These are phyloP conservation scores for Trematosphaeria pertusa DNA, from an alignment of 2,329 filamentous ascomycete species.

Conservation along the genomic window DNA sequence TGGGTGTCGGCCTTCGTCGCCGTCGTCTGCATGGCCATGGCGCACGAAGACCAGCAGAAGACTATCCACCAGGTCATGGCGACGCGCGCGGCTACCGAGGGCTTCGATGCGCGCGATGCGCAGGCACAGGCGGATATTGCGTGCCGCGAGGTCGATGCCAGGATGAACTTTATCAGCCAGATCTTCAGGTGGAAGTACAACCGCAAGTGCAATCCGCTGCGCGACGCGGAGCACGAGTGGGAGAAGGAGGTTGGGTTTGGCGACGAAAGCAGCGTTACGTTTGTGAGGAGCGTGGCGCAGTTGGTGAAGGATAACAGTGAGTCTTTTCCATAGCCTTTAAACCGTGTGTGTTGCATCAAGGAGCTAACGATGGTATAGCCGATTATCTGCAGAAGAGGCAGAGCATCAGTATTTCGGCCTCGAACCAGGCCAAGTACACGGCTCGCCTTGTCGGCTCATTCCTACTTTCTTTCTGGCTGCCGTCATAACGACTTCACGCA, in stretches of 20 bases:
- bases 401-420: conserved; percentile 45
- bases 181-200: conserved; percentile 59
- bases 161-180: conserved; percentile 53
- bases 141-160: conserved; percentile 53
- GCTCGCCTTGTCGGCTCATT: conserved; percentile 54
- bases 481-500: conserved; percentile 19
- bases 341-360: conserved; percentile 4
- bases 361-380: conserved; percentile 33
- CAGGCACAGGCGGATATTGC: conserved; percentile 47
- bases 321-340: conserved; percentile 10
- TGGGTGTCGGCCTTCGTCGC: conserved; percentile 57
- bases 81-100: conserved; percentile 43
- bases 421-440: conserved; percentile 51
- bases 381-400: conserved; percentile 48
- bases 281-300: conserved; percentile 46
- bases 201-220: conserved; percentile 50
- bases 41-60: conserved; percentile 56
- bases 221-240: conserved; percentile 46
- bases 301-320: conserved; percentile 54
- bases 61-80: conserved; percentile 54
- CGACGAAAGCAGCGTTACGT: conserved; percentile 43
- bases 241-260: conserved; percentile 47
- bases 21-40: conserved; percentile 57
- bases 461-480: conserved; percentile 47
- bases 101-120: conserved; percentile 31